Evolutionary conservation across 306 rosid species (phyloP), one percentile per base, ranked within the genome.

Genomic region (Gastrolobium bilobum): DNA sequence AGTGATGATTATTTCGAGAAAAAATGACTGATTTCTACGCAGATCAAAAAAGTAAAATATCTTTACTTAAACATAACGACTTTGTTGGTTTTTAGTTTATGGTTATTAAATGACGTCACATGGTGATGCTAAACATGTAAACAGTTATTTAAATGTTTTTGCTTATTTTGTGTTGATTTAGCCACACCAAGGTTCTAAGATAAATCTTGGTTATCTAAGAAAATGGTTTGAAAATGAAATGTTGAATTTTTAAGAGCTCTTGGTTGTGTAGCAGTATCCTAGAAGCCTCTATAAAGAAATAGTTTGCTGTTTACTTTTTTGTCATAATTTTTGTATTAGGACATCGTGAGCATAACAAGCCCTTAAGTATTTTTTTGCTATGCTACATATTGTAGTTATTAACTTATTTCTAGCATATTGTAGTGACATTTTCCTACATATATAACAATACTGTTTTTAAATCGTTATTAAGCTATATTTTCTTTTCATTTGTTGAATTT

Each of bases 401-500:
- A 43, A 62, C 26, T 71, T 61, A 31, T 73, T 37, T 58, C 44
- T 42, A 8, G 34, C 43, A 34, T 77, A 33, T 20, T 75, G 37
- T 62, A 26, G 58, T 62, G 44, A 10, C 31, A 63, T 46, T 61
- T 84, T 75, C 37, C 33, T 34, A 31, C 61, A 40, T 4, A 4
- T 46, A 57, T 71, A 3, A 56, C 26, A 15, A 40, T 43, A 35
- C 7, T 11, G n/a, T 31, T 10, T 56, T 37, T 64, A 37, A 75
- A 42, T 60, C n/a, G 2, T 68, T 74, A 14, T 38, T 29, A 8
- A 43, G 64, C 42, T 63, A 52, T 71, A 6, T 67, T 33, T 66
- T 29, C 30, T 47, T 73, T 68, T 53, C 8, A n/a, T 35, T 44
- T 70, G 38, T 75, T 70, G 37, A 68, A 30, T 68, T 71, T 43